These are phyloP conservation scores for Clonostachys rhizophaga DNA, from an alignment of 2,329 filamentous ascomycete species.

Conservation along the genomic window DNA sequence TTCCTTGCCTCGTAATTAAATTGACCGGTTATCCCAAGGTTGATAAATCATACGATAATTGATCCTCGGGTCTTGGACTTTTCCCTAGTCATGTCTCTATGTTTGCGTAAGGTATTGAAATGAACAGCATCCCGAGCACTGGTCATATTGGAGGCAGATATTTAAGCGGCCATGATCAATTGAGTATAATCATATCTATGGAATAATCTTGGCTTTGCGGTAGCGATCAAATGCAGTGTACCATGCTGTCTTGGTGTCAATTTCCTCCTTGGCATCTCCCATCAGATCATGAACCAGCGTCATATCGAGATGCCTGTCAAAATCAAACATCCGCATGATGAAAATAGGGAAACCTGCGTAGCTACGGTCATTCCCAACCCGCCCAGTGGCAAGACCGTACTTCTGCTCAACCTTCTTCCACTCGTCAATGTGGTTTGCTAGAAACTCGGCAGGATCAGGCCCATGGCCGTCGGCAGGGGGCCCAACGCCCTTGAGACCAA, in stretches of 20 bases:
- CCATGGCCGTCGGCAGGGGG: slow-evolving; percentile 17
- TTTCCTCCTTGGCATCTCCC: slow-evolving; percentile 18
- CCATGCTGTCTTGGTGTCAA: slow-evolving; percentile 18
- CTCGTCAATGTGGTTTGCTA: slow-evolving; percentile 19
- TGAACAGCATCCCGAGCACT: too few relatives aligned
- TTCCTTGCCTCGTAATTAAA: too few relatives aligned
- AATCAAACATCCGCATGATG: slow-evolving; percentile 25
- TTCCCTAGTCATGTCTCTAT: too few relatives aligned
- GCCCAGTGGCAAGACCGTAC: slow-evolving; percentile 19
- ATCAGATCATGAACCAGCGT: slow-evolving; percentile 19
- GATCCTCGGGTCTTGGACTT: too few relatives aligned
- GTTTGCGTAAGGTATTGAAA: too few relatives aligned
- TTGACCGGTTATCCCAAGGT: too few relatives aligned
- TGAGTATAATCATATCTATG: slow-evolving; percentile 5
- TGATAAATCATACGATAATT: too few relatives aligned
- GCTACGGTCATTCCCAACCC: slow-evolving; percentile 21
- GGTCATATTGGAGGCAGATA: too few relatives aligned
- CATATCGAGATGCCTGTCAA: slow-evolving; percentile 25
- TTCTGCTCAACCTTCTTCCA: slow-evolving; percentile 24
- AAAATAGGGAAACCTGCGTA: slow-evolving; percentile 20
- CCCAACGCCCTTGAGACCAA: slow-evolving; percentile 32
- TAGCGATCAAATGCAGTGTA: slow-evolving; percentile 24
- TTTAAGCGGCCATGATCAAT: too few relatives aligned
- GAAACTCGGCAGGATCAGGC: slow-evolving; percentile 20
- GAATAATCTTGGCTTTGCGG: slow-evolving; percentile 22